Conservation (phyloP, 805 yeast genomes). For the Metschnikowia similis region DNA sequence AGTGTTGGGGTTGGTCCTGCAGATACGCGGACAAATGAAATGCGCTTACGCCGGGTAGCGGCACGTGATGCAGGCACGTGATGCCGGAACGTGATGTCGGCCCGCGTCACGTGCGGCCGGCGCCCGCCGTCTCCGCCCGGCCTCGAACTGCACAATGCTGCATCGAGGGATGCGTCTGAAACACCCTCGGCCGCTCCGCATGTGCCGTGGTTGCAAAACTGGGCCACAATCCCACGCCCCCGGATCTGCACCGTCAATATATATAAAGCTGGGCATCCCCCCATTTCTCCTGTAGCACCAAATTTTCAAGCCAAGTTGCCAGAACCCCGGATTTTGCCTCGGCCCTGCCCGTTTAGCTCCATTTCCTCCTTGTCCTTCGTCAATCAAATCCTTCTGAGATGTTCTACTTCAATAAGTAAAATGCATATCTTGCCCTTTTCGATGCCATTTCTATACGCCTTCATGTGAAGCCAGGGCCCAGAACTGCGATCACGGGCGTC, state of each 20-base stretch:
- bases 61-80: not conserved
- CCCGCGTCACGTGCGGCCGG: not conserved
- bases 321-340: too few species aligned
- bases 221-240: not conserved
- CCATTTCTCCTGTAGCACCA: not conserved
- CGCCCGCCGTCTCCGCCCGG: too few species aligned
- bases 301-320: not conserved
- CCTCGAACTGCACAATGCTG: not conserved
- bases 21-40: not conserved
- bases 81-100: not conserved
- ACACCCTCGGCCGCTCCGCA: not conserved
- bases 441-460: too few species aligned
- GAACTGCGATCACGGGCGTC: too few species aligned
- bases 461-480: too few species aligned
- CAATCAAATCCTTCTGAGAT: too few species aligned
- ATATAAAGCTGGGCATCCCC: not conserved
- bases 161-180: not conserved
- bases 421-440: too few species aligned
- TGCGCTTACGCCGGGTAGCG: not conserved
- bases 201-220: not conserved
- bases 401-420: too few species aligned
- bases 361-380: too few species aligned
- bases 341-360: too few species aligned
- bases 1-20: not conserved
- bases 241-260: not conserved